Evolutionary conservation across 2,329 filamentous ascomycete species (phyloP).

Genomic region (Exserohilum rostratum): DNA sequence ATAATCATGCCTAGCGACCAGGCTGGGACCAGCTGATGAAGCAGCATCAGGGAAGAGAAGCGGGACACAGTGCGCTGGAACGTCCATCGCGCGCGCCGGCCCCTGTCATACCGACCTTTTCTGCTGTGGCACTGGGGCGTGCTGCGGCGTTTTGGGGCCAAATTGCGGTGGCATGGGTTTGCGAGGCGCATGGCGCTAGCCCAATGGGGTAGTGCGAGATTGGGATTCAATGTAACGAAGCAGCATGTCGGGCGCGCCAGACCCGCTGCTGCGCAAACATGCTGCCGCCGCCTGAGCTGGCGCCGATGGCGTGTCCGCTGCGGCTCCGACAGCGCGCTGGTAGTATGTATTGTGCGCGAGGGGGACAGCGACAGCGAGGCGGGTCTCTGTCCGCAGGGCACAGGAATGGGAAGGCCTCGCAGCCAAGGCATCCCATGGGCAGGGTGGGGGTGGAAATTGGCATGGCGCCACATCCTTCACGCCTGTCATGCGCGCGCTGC

Average conservation of each 20-base stretch:
- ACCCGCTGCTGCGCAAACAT: not conserved
- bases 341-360: not conserved
- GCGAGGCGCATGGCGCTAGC: slow-evolving; percentile 20
- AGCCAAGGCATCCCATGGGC: not conserved
- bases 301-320: slow-evolving; percentile 5
- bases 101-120: slow-evolving; percentile 29
- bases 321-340: slow-evolving; percentile 18
- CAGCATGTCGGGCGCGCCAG: slow-evolving; percentile 12
- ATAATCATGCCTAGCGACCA: slow-evolving; percentile 10
- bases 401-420: not conserved
- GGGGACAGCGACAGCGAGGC: not conserved
- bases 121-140: slow-evolving; percentile 27
- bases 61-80: slow-evolving; percentile 21
- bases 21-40: slow-evolving; percentile 27
- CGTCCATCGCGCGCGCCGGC: slow-evolving; percentile 21
- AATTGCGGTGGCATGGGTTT: slow-evolving; percentile 28
- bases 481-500: slow-evolving; percentile 4
- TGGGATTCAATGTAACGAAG: slow-evolving; percentile 22
- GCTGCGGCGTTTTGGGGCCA: slow-evolving; percentile 28
- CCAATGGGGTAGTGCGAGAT: slow-evolving; percentile 21
- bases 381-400: too few relatives aligned
- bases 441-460: slow-evolving; percentile 8
- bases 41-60: slow-evolving; percentile 16
- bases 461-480: slow-evolving; percentile 19
- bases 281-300: too few relatives aligned